These are phyloP conservation scores for Suillus subaureus DNA, from an alignment of 768 basidiomycete species.

Conservation along the genomic window DNA sequence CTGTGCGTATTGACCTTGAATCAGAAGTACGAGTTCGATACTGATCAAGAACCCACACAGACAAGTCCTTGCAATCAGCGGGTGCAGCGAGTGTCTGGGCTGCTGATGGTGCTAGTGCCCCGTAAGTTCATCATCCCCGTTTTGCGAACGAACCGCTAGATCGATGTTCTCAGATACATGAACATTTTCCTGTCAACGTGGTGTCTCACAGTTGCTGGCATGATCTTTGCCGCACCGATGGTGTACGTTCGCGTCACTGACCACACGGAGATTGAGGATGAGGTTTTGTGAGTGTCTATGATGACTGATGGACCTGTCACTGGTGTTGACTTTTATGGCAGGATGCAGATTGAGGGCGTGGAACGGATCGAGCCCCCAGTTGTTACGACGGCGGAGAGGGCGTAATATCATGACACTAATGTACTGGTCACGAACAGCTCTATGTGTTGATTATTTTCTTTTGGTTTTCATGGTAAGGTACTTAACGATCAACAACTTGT, in stretches of 20 bases:
- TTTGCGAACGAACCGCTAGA: background rate
- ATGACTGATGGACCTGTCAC: background rate
- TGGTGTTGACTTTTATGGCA: background rate
- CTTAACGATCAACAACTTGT: background rate
- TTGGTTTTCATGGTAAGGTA: background rate
- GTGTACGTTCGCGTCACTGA: constrained; percentile 69
- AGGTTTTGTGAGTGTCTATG: constrained; percentile 44
- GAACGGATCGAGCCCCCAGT: constrained; percentile 8
- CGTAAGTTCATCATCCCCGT: constrained; percentile 48
- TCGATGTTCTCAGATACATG: constrained; percentile 48
- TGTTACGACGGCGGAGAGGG: background rate
- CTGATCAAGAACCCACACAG: constrained; percentile 30
- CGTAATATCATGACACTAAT: background rate
- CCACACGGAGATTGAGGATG: constrained; percentile 53
- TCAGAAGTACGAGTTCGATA: background rate
- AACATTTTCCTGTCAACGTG: constrained; percentile 77
- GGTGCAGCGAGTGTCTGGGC: constrained; percentile 76
- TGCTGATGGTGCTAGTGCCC: constrained; percentile 60
- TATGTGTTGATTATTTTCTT: background rate
- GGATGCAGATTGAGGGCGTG: constrained; percentile 9
- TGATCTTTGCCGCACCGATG: constrained; percentile 73
- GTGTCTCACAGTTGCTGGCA: constrained; percentile 63
- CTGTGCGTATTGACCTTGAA: constrained; percentile 51
- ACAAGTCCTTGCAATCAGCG: constrained; percentile 76
- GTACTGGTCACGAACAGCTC: background rate